Evolutionary conservation across 352 stramenopile species (phyloP).

Genomic region (Phytophthora litchii): DNA sequence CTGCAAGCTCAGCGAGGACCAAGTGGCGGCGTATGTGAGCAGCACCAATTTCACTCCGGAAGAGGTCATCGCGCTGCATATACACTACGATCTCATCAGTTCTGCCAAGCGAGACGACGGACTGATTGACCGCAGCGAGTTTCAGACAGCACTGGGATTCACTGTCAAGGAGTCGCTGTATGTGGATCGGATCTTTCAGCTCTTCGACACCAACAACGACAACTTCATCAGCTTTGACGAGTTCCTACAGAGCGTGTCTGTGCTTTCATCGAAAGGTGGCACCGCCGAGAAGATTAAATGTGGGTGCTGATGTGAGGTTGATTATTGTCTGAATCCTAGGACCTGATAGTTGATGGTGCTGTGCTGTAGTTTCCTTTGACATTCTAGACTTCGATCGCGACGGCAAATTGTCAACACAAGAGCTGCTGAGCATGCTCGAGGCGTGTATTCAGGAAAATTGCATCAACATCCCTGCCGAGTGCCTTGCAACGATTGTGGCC

Average conservation of each 20-base stretch:
- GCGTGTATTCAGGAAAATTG: slow-evolving; percentile 76
- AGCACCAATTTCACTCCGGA: slow-evolving; percentile 63
- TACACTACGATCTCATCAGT: slow-evolving; percentile 76
- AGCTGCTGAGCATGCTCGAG: slow-evolving; percentile 75
- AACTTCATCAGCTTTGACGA: slow-evolving; percentile 83
- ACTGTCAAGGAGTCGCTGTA: slow-evolving; percentile 84
- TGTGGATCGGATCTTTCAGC: slow-evolving; percentile 81
- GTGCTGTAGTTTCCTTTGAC: slow-evolving; percentile 71
- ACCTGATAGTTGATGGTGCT: no score
- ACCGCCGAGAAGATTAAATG: slow-evolving; percentile 75
- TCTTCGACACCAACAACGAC: slow-evolving; percentile 82
- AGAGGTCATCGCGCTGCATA: slow-evolving; percentile 61
- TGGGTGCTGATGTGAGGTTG: slow-evolving; percentile 25
- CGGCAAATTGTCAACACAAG: slow-evolving; percentile 70
- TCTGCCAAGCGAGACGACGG: slow-evolving; percentile 67
- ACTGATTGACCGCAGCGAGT: slow-evolving; percentile 79
- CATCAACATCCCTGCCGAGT: slow-evolving; percentile 75
- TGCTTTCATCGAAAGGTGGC: slow-evolving; percentile 73
- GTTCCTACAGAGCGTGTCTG: slow-evolving; percentile 76
- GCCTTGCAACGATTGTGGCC: slow-evolving; percentile 64
- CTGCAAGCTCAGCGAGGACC: slow-evolving; percentile 60
- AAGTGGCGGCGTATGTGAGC: slow-evolving; percentile 48
- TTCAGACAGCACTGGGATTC: slow-evolving; percentile 80
- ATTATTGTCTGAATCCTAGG: slow-evolving; percentile 4
- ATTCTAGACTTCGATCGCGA: slow-evolving; percentile 79